Evolutionary conservation across 164 flowering plant genomes (phyloP), one percentile per base, ranked within the genome.

Genomic region (Kalanchoe fedtschenkoi): DNA sequence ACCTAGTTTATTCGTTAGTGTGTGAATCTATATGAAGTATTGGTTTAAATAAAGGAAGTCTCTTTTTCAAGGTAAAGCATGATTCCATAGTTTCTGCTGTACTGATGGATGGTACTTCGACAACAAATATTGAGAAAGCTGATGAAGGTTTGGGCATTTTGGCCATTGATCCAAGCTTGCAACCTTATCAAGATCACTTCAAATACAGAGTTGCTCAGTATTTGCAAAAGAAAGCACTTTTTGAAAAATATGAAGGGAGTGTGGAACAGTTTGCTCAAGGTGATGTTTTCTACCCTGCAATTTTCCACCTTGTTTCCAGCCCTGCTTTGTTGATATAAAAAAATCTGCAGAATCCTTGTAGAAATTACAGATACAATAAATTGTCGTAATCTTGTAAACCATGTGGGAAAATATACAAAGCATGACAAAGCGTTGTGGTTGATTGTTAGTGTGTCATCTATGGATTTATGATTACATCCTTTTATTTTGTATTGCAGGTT

Each of bases 251-350:
- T 78, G 99, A 93, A 72, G 97, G 88, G 61, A 74, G 89, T 66
- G 84, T 93, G 38, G 88, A 88, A 69, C 84, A 88, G 73, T 90
- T 90, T 76, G 80, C 99, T 65, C 69, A 69, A 86, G 98, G 98
- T 89, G 59, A 51, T 68, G 24, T 68, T 54, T 39, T 22, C 5
- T 22, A 29, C 5, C 29, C 19, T 42, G 22, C 13, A 21, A 32
- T 24, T 22, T 32, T 5, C 3, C 3, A 22, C 13, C 24, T 14
- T 29, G 6, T 33, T 0, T 24, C 11, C 22, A 11, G 5, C 42
- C 34, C 17, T 38, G 17, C 38, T 62, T 28, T 24, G 51, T 61
- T 34, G 59, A 35, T 38, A 35, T 38, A 1, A 32, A 13, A 2
- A 43, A 22, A 34, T 30, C 34, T 22, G 7, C 19, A 43, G 35